phyloP scores from a whole-genome alignment of 1,284 basidiomycete species.

The Irpex rosettiformis region DNA sequence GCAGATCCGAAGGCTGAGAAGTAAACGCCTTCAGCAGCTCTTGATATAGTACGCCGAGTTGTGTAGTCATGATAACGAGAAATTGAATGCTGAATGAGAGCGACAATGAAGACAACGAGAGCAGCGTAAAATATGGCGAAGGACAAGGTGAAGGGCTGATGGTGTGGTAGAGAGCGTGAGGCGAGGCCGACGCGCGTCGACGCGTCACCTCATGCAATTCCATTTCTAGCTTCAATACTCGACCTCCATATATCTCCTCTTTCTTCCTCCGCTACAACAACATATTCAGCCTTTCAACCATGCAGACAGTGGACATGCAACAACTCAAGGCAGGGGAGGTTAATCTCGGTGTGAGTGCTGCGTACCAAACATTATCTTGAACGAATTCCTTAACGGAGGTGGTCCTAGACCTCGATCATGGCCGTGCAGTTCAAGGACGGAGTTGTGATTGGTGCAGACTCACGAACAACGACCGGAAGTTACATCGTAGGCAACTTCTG shows the following conservation, averaged over 20 bases:
- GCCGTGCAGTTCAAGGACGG: constrained; percentile 95
- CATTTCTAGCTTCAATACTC: constrained; percentile 23
- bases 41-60: constrained; percentile 59
- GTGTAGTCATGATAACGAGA: constrained; percentile 41
- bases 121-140: constrained; percentile 32
- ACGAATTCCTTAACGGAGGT: constrained; percentile 7
- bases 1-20: constrained; percentile 59
- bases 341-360: constrained; percentile 81
- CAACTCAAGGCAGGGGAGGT: constrained; percentile 90
- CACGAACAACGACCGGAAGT: constrained; percentile 93
- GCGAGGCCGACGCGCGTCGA: constrained; percentile 56
- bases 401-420: constrained; percentile 95
- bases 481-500: constrained; percentile 81
- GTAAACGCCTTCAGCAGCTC: constrained; percentile 62
- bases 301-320: constrained; percentile 73
- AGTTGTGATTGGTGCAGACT: constrained; percentile 96
- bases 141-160: constrained; percentile 20
- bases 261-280: constrained; percentile 14
- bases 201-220: constrained; percentile 27
- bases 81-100: not conserved
- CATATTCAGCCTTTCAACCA: constrained; percentile 31
- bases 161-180: constrained; percentile 16
- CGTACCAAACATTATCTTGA: not conserved
- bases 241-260: constrained; percentile 21
- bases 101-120: no score